A percentile compares a stretch with the other conserved stretches of the same genome.
phyloP scores from a whole-genome alignment of 148 eudicot species.

The Suaeda aralocaspica region DNA sequence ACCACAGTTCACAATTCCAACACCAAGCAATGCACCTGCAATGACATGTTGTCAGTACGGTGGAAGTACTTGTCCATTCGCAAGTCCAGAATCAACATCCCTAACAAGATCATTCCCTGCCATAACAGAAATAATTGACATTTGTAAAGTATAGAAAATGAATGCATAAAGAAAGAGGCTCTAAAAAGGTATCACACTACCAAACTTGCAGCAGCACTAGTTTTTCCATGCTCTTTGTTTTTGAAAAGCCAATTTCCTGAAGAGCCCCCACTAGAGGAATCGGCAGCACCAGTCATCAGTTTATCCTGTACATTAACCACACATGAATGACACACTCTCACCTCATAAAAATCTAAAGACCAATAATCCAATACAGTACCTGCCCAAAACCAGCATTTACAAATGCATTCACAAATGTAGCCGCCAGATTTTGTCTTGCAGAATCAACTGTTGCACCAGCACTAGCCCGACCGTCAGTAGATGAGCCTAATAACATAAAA shows the following conservation, averaged over 20 bases:
- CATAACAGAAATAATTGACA: constrained; percentile 9
- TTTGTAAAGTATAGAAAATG: background rate
- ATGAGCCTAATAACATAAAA: constrained; percentile 56
- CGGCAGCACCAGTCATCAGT: constrained; percentile 77
- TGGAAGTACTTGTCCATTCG: constrained; percentile 94
- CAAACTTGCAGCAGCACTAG: constrained; percentile 98
- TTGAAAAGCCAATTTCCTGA: constrained; percentile 92
- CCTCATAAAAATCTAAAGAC: background rate
- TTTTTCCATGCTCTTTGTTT: constrained; percentile 94
- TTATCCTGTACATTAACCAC: constrained; percentile 63
- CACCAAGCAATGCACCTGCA: constrained; percentile 89
- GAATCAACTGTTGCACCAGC: constrained; percentile 89
- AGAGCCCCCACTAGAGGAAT: constrained; percentile 64
- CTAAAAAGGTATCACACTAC: constrained; percentile 32
- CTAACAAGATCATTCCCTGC: constrained; percentile 95
- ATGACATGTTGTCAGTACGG: constrained; percentile 75
- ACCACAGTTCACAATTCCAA: constrained; percentile 87
- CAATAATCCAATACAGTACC: constrained; percentile 32
- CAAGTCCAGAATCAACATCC: constrained; percentile 99
- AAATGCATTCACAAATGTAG: constrained; percentile 98
- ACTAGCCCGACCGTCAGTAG: constrained; percentile 94
- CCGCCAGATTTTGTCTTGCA: constrained; percentile 93
- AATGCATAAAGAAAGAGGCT: background rate
- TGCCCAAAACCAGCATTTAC: constrained; percentile 98
- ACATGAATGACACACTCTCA: constrained; percentile 2